Evolutionary conservation across 495 filamentous ascomycete species (phyloP).

Genomic region (Aspergillus homomorphus): DNA sequence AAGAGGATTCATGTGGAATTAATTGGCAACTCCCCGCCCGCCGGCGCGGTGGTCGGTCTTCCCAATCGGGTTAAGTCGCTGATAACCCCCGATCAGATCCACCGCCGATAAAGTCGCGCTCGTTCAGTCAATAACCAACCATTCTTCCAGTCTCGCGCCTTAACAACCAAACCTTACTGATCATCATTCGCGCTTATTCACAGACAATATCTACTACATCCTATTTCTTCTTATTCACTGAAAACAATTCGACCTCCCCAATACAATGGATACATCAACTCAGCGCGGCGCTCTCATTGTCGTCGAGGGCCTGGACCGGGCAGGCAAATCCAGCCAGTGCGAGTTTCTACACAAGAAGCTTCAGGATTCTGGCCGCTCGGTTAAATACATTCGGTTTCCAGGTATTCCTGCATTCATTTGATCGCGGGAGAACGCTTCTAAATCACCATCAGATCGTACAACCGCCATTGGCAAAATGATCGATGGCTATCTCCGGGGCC

Average conservation of each 20-base stretch:
- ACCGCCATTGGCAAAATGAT: slow-evolving; percentile 91
- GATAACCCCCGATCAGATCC: neutral
- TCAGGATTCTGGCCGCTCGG: slow-evolving; percentile 56
- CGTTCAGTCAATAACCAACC: too few relatives aligned
- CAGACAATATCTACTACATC: neutral
- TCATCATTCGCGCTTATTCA: neutral
- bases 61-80: neutral
- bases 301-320: slow-evolving; percentile 90
- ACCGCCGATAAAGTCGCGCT: neutral
- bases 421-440: slow-evolving; percentile 2
- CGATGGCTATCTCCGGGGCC: slow-evolving; percentile 73
- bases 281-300: slow-evolving; percentile 75
- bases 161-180: neutral
- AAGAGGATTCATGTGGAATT: slow-evolving; percentile 10
- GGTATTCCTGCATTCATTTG: slow-evolving; percentile 48
- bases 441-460: slow-evolving; percentile 57
- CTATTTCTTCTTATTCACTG: too few relatives aligned
- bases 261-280: slow-evolving; percentile 13
- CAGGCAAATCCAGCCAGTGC: slow-evolving; percentile 95
- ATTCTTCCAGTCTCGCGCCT: too few relatives aligned
- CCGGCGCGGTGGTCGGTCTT: too few relatives aligned
- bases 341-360: slow-evolving; percentile 64
- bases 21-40: neutral
- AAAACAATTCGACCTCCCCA: neutral
- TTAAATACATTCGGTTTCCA: slow-evolving; percentile 82